Base-by-base conservation (phyloP, 441 rosid genomes). In the Pelargonium citronellum region DNA sequence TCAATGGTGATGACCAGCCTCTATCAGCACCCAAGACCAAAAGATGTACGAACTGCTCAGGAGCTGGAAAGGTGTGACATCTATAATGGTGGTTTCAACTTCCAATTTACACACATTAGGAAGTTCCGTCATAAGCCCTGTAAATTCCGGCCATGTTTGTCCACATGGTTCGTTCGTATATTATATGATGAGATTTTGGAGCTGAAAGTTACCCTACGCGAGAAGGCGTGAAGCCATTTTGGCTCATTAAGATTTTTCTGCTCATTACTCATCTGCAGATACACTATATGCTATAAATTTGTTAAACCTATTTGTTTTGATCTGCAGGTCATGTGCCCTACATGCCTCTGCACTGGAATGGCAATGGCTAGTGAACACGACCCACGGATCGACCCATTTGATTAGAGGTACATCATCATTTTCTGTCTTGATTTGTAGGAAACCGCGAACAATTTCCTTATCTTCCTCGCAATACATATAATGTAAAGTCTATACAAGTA, bases 341-440 rank as follows among this genome's bases (percentile, higher is more conserved):
- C 96, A 46, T 93, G 98, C 80, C 91, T 93, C 22, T 93, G 98
- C 84, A 93, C 97, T 44, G 97, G 97, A 69, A 91, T 91, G 98
- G 96, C 94, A 51, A 93, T 93, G 98, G 98, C 96, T 11, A 93
- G 98, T 41, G 96, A 93, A 74, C 98, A 93, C 2, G 97, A 93
- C 71, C 97, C 96, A 8, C 79, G 98, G 24, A 91, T 93, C 1
- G 97, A 93, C 73, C 97, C 97, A 5, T 93, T 93, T 22, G 96
- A 89, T 66, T 93, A 83, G 83, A 79, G 73, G 69, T 71, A 71
- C 55, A 66, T 19, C 58, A 11, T 51, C 47, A 41, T 27, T 27
- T 63, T 57, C 55, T 7, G 10, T 12, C 10, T 46, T 46, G 24
- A 22, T 22, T 22, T 22, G 24, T 22, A 22, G 24, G 24, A 22